Percentiles rank a stretch among this genome's conserved stretches.
These are phyloP conservation scores for Chloris gayana DNA, from an alignment of 176 grass and related monocot genomes.

Conservation along the genomic window DNA sequence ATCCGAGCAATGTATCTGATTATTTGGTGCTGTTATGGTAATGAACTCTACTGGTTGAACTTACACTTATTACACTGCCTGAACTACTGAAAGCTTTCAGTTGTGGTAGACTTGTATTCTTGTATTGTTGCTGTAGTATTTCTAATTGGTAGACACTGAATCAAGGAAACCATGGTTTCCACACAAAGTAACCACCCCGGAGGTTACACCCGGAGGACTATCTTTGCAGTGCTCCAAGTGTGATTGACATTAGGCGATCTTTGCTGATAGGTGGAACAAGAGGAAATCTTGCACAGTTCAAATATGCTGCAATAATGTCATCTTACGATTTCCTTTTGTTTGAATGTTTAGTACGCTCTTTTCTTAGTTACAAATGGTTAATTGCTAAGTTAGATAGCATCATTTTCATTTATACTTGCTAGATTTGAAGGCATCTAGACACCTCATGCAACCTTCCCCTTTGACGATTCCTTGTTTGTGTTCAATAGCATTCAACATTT, in stretches of 20 bases:
- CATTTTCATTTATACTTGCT: background rate
- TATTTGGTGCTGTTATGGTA: background rate
- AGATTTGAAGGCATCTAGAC: background rate
- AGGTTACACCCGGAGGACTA: background rate
- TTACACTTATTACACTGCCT: background rate
- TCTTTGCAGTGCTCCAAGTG: background rate
- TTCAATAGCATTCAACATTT: constrained; percentile 6
- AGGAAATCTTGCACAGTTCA: background rate
- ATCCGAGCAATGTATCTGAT: background rate
- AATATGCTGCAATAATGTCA: background rate
- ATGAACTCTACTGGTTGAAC: background rate
- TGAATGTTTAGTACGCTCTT: background rate
- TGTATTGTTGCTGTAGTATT: constrained; percentile 22
- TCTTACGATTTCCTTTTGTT: constrained; percentile 16
- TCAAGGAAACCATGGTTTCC: background rate
- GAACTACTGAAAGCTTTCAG: constrained; percentile 9
- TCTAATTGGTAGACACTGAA: background rate
- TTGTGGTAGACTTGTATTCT: too few relatives aligned
- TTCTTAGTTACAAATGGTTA: background rate
- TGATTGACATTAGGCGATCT: background rate
- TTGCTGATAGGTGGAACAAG: background rate
- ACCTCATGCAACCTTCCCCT: background rate
- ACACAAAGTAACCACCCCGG: too few relatives aligned
- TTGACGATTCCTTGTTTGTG: background rate
- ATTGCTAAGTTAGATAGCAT: background rate